phyloP scores from a whole-genome alignment of 2,329 filamentous ascomycete genomes.

The Hypoxylon sp. region DNA sequence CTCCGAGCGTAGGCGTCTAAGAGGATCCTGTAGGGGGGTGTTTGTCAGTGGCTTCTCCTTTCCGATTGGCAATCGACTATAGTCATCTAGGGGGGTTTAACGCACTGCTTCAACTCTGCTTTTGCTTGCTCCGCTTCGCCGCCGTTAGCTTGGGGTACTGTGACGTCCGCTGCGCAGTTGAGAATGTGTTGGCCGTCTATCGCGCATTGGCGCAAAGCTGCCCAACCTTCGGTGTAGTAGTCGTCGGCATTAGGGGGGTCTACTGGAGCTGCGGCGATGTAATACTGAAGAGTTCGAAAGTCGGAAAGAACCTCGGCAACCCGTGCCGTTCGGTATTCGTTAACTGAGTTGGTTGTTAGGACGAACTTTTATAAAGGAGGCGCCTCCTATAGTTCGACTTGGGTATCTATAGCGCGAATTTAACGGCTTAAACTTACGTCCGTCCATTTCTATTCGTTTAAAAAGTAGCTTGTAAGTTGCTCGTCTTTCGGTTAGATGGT shows the following conservation, averaged over 20 bases:
- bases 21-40: constrained; percentile 61
- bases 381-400: constrained; percentile 25
- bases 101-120: constrained; percentile 74
- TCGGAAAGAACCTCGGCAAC: constrained; percentile 75
- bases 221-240: constrained; percentile 76
- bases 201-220: constrained; percentile 72
- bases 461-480: constrained; percentile 30
- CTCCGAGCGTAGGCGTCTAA: constrained; percentile 73
- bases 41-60: constrained; percentile 35
- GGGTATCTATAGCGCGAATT: constrained; percentile 19
- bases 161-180: constrained; percentile 74
- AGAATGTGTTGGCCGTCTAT: constrained; percentile 76
- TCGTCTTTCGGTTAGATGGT: constrained; percentile 19
- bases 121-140: constrained; percentile 73
- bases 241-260: constrained; percentile 70
- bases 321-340: constrained; percentile 71
- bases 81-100: constrained; percentile 37
- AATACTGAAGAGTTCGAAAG: constrained; percentile 74
- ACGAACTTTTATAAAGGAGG: constrained; percentile 22
- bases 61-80: not conserved
- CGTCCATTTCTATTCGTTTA: constrained; percentile 51
- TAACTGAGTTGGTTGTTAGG: constrained; percentile 63
- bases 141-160: constrained; percentile 67
- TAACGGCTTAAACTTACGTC: constrained; percentile 51
- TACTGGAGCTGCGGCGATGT: constrained; percentile 70